Evolutionary conservation across 202 grass and related monocot genomes (phyloP).

Genomic region (Zizania palustris): DNA sequence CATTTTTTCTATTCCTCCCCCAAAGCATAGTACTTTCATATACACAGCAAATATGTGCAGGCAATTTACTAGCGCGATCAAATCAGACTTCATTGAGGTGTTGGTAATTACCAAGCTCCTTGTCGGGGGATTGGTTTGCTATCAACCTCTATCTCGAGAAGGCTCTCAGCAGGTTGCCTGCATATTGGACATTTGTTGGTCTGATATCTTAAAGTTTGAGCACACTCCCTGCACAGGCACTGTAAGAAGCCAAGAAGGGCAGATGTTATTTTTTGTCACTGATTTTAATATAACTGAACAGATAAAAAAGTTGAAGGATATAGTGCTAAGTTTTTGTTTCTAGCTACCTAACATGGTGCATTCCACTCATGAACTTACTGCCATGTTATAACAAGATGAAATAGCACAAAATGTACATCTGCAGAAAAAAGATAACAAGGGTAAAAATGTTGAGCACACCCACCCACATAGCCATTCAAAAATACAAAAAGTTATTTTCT

Average conservation of each 20-base stretch:
- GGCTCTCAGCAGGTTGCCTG: constrained; percentile 48
- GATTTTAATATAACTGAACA: background rate
- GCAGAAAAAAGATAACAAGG: constrained; percentile 7
- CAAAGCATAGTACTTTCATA: background rate
- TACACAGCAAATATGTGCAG: constrained; percentile 19
- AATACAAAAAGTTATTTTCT: background rate
- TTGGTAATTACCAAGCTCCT: constrained; percentile 7
- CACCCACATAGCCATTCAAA: too few species aligned
- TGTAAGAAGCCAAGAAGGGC: constrained; percentile 31
- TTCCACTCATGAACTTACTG: background rate
- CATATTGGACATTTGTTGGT: constrained; percentile 73
- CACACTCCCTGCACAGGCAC: constrained; percentile 66
- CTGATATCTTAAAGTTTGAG: constrained; percentile 52
- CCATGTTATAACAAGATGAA: background rate
- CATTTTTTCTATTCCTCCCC: background rate
- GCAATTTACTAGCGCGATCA: constrained; percentile 6
- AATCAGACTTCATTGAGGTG: background rate
- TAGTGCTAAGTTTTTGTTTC: background rate
- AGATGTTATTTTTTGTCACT: background rate
- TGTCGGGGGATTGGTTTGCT: constrained; percentile 6
- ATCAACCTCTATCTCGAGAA: constrained; percentile 55
- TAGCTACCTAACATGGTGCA: background rate
- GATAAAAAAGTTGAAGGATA: background rate
- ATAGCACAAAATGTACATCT: background rate
- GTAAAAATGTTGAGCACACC: background rate